Evolutionary conservation across 805 yeast genomes (phyloP), one percentile per base, ranked within the genome.

Genomic region (Metschnikowia corniflorae): DNA sequence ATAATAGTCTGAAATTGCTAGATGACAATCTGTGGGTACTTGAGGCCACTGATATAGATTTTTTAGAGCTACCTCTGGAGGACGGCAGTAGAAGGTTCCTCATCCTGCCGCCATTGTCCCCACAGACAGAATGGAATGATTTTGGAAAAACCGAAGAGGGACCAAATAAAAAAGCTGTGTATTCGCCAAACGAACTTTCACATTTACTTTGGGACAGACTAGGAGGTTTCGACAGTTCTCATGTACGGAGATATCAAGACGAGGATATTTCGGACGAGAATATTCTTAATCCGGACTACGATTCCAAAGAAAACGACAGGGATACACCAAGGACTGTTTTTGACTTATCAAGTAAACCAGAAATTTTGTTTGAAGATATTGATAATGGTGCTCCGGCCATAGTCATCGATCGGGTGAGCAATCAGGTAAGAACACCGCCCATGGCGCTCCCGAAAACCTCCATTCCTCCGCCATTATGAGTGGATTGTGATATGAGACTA

Each of bases 71-170:
- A 13, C 73, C 73, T 5, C 58, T 58, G 47, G 70, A 68, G 29
- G 55, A 44, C 7, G 66, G 61, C 10, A 56, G 61, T 33, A 52
- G 59, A 24, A 38, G 72, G 12, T 68, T 66, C 37, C 60, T 68
- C 30, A 68, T 68, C n/a, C 64, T 68, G 32, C 73, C 73, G 3
- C 73, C 73, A 6, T 44, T 62, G 7, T 65, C 71, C 7, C 73
- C 73, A 0, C 72, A 67, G 3, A 47, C 65, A 0, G 73, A 61
- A 29, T 68, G 73, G 73, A 59, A 65, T 40, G 63, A 65, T 35
- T 68, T 65, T 63, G 59, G 58, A 33, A 62, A 53, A 32, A 61
- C 51, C 0, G 73, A 68, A 41, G 72, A 67, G 9, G 68, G 69
- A 0, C 73, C 73, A 7, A 59, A 60, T 35, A 47, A 51, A 20